Evolutionary conservation across 257 asterid genomes (phyloP).

Genomic region (Agastache rugosa): DNA sequence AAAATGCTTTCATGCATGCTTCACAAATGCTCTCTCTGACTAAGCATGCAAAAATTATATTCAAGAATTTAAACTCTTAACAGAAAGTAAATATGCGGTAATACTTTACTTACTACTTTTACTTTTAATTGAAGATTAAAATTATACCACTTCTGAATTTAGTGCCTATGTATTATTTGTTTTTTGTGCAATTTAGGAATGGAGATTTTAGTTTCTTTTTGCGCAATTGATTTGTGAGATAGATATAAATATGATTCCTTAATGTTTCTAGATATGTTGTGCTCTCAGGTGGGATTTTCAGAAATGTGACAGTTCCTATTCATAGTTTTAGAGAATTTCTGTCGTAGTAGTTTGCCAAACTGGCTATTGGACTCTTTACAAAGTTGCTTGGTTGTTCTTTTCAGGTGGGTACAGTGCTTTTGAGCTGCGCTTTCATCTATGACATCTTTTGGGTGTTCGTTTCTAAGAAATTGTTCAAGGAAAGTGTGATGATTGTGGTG

Average conservation of each 20-base stretch:
- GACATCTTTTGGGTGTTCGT: slow-evolving; percentile 96
- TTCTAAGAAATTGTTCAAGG: slow-evolving; percentile 77
- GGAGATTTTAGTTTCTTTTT: background rate
- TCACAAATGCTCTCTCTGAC: background rate
- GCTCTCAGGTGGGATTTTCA: background rate
- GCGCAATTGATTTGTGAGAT: background rate
- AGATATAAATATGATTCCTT: background rate
- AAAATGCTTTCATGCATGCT: background rate
- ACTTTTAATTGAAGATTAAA: background rate
- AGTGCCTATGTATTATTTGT: background rate
- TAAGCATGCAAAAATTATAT: background rate
- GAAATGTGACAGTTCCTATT: background rate
- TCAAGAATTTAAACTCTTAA: background rate
- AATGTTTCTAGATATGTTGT: background rate
- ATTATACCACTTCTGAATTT: background rate
- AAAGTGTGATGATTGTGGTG: slow-evolving; percentile 97
- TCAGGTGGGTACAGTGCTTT: slow-evolving; percentile 88
- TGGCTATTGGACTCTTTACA: too few species aligned
- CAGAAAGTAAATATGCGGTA: background rate
- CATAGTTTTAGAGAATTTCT: background rate
- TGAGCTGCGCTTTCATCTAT: slow-evolving; percentile 86
- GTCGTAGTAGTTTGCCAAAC: background rate
- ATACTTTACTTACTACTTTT: background rate
- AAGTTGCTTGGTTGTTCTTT: slow-evolving; percentile 14
- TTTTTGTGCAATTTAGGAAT: background rate